Evolutionary conservation across 2,329 filamentous ascomycete genomes (phyloP).

Genomic region (Colletotrichum karsti): DNA sequence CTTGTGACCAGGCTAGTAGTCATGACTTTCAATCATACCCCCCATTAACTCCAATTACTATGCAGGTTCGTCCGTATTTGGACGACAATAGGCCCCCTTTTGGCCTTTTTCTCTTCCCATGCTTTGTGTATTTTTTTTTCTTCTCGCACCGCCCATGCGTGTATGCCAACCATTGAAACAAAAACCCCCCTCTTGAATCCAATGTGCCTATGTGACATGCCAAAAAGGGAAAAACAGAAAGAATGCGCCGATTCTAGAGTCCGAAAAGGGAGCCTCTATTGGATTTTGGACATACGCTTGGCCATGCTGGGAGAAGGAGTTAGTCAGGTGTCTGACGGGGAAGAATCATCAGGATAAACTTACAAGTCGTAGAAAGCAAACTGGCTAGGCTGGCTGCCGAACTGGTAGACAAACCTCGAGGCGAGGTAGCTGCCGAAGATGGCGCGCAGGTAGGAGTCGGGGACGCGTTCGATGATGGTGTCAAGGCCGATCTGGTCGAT

Average conservation of each 20-base stretch:
- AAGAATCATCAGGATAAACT: conserved; percentile 51
- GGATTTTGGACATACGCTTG: conserved; percentile 65
- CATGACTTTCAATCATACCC: conserved; percentile 7
- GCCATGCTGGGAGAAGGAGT: conserved; percentile 65
- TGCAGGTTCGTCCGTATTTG: conserved; percentile 2
- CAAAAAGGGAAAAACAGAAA: not conserved
- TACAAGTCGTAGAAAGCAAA: conserved; percentile 99
- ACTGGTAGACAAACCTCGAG: conserved; percentile 95
- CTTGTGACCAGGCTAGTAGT: conserved; percentile 4
- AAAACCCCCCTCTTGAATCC: not conserved
- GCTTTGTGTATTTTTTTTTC: not conserved
- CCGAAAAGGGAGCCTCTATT: not conserved
- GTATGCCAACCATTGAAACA: conserved; percentile 2
- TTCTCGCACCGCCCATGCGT: conserved; percentile 10
- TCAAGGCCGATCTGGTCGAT: conserved; percentile 91
- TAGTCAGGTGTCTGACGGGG: not conserved
- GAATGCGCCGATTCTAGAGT: not conserved
- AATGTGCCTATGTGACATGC: not conserved
- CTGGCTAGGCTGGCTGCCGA: conserved; percentile 90
- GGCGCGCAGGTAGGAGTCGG: conserved; percentile 88
- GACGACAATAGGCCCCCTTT: not conserved
- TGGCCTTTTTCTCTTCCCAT: conserved; percentile 4
- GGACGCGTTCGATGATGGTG: conserved; percentile 85
- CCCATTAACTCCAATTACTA: conserved; percentile 21
- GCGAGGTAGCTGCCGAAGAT: conserved; percentile 98